Conservation (phyloP, 441 rosid genomes). For the Raphanus hybrid region DNA sequence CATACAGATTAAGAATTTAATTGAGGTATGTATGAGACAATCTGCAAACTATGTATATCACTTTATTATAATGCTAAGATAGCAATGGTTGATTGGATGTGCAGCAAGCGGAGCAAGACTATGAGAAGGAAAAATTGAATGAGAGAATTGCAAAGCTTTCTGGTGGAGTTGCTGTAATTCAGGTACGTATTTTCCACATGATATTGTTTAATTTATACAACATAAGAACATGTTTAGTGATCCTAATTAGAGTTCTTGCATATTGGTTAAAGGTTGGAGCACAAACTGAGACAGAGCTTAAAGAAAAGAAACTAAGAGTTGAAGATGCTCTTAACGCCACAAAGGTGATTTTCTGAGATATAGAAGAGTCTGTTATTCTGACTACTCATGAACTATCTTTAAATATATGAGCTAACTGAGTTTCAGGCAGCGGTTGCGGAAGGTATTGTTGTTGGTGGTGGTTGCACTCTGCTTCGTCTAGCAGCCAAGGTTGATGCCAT, state of each 20-base stretch:
- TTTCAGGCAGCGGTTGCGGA: conserved; percentile 94
- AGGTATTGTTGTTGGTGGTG: conserved; percentile 99
- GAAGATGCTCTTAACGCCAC: not conserved
- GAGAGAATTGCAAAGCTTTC: not conserved
- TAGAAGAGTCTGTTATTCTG: not conserved
- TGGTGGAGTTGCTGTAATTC: not conserved
- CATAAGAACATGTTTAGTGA: not conserved
- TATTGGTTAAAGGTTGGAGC: conserved; percentile 47
- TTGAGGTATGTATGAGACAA: conserved; percentile 54
- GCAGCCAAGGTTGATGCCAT: conserved; percentile 89
- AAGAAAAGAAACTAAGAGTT: not conserved
- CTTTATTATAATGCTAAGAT: not conserved
- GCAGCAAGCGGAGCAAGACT: not conserved
- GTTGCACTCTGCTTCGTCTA: conserved; percentile 88
- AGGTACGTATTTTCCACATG: conserved; percentile 48
- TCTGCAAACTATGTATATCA: not conserved
- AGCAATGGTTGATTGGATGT: not conserved
- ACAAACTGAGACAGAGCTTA: conserved; percentile 1
- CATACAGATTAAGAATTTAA: conserved; percentile 76
- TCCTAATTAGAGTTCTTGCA: not conserved
- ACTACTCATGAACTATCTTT: conserved; percentile 9
- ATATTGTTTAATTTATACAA: not conserved
- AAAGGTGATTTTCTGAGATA: not conserved
- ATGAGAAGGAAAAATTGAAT: not conserved
- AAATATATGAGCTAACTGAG: not conserved